Evolutionary conservation across 2,329 filamentous ascomycete genomes (phyloP).

Genomic region (Fusarium anthophilum): DNA sequence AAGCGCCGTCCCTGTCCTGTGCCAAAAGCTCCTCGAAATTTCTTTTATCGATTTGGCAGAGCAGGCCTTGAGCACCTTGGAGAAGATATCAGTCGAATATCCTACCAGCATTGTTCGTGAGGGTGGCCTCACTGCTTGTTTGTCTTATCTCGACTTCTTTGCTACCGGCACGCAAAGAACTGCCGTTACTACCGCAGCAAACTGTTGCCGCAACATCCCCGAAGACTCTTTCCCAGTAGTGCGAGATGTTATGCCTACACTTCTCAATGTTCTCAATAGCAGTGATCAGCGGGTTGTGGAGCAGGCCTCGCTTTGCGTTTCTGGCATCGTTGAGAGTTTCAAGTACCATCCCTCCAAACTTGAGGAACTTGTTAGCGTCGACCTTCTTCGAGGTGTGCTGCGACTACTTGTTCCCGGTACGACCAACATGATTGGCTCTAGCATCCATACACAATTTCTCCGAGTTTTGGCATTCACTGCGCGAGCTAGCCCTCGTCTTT

Average conservation of each 20-base stretch:
- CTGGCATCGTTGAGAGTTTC: slow-evolving; percentile 96
- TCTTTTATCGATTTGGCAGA: slow-evolving; percentile 97
- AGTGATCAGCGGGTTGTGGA: slow-evolving; percentile 97
- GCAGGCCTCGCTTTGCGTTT: slow-evolving; percentile 94
- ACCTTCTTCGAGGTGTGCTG: slow-evolving; percentile 84
- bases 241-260: slow-evolving; percentile 93
- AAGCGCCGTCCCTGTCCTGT: slow-evolving; percentile 93
- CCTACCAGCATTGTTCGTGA: slow-evolving; percentile 94
- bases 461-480: slow-evolving; percentile 91
- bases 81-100: slow-evolving; percentile 98
- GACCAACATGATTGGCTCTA: slow-evolving; percentile 92
- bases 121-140: slow-evolving; percentile 92
- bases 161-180: slow-evolving; percentile 96
- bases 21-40: slow-evolving; percentile 94
- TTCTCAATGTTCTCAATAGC: slow-evolving; percentile 89
- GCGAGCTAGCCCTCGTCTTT: slow-evolving; percentile 85
- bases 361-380: slow-evolving; percentile 90
- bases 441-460: slow-evolving; percentile 96
- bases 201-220: slow-evolving; percentile 96
- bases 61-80: slow-evolving; percentile 93
- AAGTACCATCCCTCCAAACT: slow-evolving; percentile 86
- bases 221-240: slow-evolving; percentile 93
- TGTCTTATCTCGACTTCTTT: slow-evolving; percentile 97
- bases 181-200: slow-evolving; percentile 95
- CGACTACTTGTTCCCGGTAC: slow-evolving; percentile 91